Percentiles rank a stretch among this genome's conserved stretches.
phyloP scores from a whole-genome alignment of 805 yeast genomes.

The Hanseniaspora hatyaiensis region DNA sequence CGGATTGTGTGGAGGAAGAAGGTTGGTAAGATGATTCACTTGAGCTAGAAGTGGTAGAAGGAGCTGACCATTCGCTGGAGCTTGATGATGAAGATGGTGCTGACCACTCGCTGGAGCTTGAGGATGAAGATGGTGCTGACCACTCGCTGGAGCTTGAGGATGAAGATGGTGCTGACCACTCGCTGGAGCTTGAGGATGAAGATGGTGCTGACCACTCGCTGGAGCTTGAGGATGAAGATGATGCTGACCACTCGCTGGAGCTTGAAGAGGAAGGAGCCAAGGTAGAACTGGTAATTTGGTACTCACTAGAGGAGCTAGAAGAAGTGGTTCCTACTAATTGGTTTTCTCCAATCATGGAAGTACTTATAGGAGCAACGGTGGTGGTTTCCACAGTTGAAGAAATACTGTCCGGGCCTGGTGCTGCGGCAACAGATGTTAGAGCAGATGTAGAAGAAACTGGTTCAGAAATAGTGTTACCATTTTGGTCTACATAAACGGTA shows the following conservation, averaged over 20 bases:
- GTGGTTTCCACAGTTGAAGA: conserved; percentile 20
- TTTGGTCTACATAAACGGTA: conserved; percentile 55
- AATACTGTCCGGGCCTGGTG: conserved; percentile 21
- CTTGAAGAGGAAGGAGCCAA: conserved; percentile 25
- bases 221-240: conserved; percentile 22
- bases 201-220: conserved; percentile 19
- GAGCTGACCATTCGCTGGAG: background rate
- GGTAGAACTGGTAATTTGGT: conserved; percentile 22
- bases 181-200: conserved; percentile 21
- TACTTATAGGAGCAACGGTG: conserved; percentile 24
- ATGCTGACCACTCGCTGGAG: conserved; percentile 23
- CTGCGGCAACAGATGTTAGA: conserved; percentile 20
- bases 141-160: conserved; percentile 21
- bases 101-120: conserved; percentile 19
- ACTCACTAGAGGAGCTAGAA: conserved; percentile 19
- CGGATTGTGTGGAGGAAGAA: conserved; percentile 27
- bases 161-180: conserved; percentile 19
- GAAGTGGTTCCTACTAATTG: conserved; percentile 17
- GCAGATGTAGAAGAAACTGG: conserved; percentile 23
- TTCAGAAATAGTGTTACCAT: conserved; percentile 33
- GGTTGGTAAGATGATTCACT: conserved; percentile 19
- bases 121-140: conserved; percentile 20
- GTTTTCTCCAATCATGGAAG: conserved; percentile 3
- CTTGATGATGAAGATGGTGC: conserved; percentile 18
- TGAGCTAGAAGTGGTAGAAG: conserved; percentile 1